Conservation (phyloP, 345 rosid species). For the Euphorbia lathyris region DNA sequence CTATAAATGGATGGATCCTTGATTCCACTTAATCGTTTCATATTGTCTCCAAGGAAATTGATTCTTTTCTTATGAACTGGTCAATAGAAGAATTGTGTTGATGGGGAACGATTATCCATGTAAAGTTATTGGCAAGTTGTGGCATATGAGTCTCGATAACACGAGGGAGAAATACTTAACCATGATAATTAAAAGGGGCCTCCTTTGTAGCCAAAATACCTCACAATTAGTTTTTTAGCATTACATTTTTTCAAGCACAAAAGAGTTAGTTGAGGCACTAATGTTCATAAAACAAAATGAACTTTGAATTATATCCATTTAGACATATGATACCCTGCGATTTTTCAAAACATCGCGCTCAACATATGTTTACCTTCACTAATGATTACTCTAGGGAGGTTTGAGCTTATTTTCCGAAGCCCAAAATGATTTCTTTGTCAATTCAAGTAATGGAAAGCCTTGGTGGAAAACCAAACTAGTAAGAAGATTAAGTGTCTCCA, state of each 20-base stretch:
- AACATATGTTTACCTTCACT: background rate
- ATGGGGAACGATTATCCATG: no score
- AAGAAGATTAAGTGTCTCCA: no score
- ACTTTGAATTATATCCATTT: background rate
- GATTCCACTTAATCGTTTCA: background rate
- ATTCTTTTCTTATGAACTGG: background rate
- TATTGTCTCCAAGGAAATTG: background rate
- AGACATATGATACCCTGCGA: background rate
- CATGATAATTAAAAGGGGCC: background rate
- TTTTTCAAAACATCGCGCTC: background rate
- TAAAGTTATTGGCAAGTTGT: background rate
- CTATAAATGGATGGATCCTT: no score
- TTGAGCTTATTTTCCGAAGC: no score
- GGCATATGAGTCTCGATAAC: constrained; percentile 7
- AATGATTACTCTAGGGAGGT: background rate
- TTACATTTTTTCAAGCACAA: background rate
- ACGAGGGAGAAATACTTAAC: background rate
- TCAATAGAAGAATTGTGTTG: no score
- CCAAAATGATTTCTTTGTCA: no score
- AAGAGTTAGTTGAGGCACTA: no score
- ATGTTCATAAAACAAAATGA: background rate
- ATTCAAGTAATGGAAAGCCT: background rate
- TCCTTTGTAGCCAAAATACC: background rate
- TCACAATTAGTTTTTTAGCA: background rate
- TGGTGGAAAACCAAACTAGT: no score